Conservation (phyloP, 1,139 yeast genomes). For the Taphrina wiesneri region DNA sequence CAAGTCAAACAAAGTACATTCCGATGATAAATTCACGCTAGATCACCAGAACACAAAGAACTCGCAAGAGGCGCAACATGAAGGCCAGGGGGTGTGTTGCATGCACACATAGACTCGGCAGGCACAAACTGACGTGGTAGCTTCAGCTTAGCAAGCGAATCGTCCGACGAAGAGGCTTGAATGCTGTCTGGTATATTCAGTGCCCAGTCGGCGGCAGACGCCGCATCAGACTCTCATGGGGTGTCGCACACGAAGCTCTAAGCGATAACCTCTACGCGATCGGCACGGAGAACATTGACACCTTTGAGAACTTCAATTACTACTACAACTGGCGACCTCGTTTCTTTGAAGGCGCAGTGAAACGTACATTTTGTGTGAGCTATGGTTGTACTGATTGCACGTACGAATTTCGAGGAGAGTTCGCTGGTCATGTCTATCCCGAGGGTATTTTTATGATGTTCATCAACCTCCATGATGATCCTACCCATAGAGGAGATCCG, state of each 20-base stretch:
- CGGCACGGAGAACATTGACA: background rate
- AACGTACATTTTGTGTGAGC: background rate
- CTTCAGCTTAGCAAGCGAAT: background rate
- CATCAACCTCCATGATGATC: background rate
- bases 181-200: background rate
- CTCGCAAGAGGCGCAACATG: too few species aligned
- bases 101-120: background rate
- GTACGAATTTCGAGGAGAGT: background rate
- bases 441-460: background rate
- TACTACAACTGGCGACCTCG: background rate
- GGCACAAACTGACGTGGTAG: too few species aligned
- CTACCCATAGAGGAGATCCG: background rate
- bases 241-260: background rate
- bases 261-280: background rate
- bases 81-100: too few species aligned
- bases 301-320: background rate
- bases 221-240: background rate
- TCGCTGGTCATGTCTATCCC: background rate
- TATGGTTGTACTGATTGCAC: background rate
- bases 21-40: background rate
- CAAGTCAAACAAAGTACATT: background rate
- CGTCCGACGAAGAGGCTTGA: background rate
- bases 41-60: background rate
- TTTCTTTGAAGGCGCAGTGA: background rate
- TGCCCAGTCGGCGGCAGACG: background rate